phyloP scores from a whole-genome alignment of 2,329 filamentous ascomycete species.

The Endocalyx cinctus region DNA sequence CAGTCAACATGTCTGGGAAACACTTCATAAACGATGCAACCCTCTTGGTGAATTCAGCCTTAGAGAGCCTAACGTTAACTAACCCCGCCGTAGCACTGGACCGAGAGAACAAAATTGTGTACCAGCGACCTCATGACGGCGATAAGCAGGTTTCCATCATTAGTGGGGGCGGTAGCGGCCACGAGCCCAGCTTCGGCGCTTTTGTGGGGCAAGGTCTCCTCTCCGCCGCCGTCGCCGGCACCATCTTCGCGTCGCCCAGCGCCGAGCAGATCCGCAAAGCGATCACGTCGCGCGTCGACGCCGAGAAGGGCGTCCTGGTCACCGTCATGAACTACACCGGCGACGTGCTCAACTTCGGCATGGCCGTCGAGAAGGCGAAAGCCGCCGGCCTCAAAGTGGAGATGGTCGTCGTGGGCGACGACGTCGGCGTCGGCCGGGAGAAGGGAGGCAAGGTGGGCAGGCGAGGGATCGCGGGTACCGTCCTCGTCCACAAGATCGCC shows the following conservation, averaged over 20 bases:
- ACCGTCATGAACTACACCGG: constrained; percentile 95
- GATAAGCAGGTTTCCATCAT: constrained; percentile 74
- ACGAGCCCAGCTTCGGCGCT: constrained; percentile 82
- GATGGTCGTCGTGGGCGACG: constrained; percentile 89
- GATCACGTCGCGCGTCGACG: constrained; percentile 68
- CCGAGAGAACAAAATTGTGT: constrained; percentile 75
- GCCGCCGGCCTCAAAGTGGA: constrained; percentile 73
- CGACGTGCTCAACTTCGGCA: constrained; percentile 86
- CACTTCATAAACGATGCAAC: constrained; percentile 87
- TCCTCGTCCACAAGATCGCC: constrained; percentile 85
- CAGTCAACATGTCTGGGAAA: constrained; percentile 58
- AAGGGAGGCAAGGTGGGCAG: constrained; percentile 89
- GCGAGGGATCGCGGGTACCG: constrained; percentile 85
- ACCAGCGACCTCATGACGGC: constrained; percentile 53
- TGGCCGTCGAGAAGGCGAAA: constrained; percentile 88
- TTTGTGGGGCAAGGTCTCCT: constrained; percentile 82
- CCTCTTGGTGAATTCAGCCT: constrained; percentile 70
- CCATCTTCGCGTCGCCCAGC: constrained; percentile 77
- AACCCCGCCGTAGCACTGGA: constrained; percentile 84
- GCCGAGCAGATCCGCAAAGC: constrained; percentile 78
- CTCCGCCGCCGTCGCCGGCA: constrained; percentile 77
- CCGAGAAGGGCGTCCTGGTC: constrained; percentile 72
- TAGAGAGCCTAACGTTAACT: constrained; percentile 72
- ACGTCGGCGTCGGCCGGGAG: constrained; percentile 79
- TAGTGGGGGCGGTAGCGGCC: constrained; percentile 83